phyloP scores from a whole-genome alignment of 31 red algal species.

The Bonnemaisonia californica region DNA sequence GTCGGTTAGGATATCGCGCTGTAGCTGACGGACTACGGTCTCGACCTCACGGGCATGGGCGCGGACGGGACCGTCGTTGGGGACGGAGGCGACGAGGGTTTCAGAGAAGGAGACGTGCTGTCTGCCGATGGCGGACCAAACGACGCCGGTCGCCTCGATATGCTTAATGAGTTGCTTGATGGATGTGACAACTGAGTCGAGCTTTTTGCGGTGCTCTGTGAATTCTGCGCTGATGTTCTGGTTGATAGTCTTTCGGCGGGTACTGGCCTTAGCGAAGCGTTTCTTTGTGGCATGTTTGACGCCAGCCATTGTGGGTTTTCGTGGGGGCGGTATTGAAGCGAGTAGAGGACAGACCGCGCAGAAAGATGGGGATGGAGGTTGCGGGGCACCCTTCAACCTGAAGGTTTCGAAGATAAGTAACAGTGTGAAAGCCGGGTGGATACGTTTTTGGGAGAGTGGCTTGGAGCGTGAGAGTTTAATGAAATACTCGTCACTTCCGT shows the following conservation, averaged over 20 bases:
- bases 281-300: slow-evolving; percentile 31
- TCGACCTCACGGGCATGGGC: slow-evolving; percentile 33
- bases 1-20: slow-evolving; percentile 27
- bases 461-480: too few relatives aligned
- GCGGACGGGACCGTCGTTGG: slow-evolving; percentile 6
- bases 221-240: slow-evolving; percentile 24
- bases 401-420: too few relatives aligned
- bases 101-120: slow-evolving; percentile 16
- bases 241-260: slow-evolving; percentile 5
- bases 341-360: background rate
- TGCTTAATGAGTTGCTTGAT: slow-evolving; percentile 19
- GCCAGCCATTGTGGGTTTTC: slow-evolving; percentile 2
- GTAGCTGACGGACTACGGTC: slow-evolving; percentile 5
- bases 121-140: slow-evolving; percentile 16
- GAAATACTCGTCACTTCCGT: too few relatives aligned
- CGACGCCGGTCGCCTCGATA: background rate
- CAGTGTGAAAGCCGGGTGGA: too few relatives aligned
- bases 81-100: slow-evolving; percentile 15
- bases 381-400: too few relatives aligned
- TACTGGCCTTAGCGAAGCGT: slow-evolving; percentile 29
- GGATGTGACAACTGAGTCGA: slow-evolving; percentile 6
- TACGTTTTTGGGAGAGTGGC: too few relatives aligned
- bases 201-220: slow-evolving; percentile 6
- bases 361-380: background rate
- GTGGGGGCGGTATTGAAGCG: background rate